These are phyloP conservation scores for Beauveria sp. DNA, from an alignment of 2,329 filamentous ascomycete genomes.

Conservation along the genomic window DNA sequence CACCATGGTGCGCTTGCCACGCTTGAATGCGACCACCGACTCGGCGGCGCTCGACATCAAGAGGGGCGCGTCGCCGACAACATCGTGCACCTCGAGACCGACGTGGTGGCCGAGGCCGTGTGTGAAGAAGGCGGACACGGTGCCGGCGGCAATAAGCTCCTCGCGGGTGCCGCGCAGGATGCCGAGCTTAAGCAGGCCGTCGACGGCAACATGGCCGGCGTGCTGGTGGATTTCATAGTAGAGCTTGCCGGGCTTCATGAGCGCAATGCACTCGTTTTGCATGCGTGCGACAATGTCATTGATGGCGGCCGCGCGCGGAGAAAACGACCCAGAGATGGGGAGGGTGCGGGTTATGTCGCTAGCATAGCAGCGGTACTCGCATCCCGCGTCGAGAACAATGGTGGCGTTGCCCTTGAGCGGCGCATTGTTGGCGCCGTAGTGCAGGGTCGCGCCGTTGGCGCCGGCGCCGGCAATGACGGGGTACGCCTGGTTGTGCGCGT, in stretches of 20 bases:
- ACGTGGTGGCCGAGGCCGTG: slow-evolving; percentile 60
- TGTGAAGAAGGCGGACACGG: slow-evolving; percentile 56
- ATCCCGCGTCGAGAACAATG: slow-evolving; percentile 79
- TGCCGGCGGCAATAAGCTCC: slow-evolving; percentile 45
- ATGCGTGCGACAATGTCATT: slow-evolving; percentile 74
- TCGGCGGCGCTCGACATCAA: slow-evolving; percentile 15
- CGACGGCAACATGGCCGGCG: slow-evolving; percentile 65
- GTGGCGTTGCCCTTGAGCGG: slow-evolving; percentile 62
- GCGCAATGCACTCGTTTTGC: slow-evolving; percentile 66
- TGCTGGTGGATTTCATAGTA: slow-evolving; percentile 67
- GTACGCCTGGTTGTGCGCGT: slow-evolving; percentile 75
- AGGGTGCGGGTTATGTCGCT: slow-evolving; percentile 87
- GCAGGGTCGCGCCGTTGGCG: slow-evolving; percentile 73
- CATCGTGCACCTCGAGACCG: slow-evolving; percentile 58
- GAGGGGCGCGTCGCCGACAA: slow-evolving; percentile 35
- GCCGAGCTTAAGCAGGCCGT: slow-evolving; percentile 63
- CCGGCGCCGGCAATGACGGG: slow-evolving; percentile 82
- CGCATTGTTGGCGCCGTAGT: slow-evolving; percentile 78
- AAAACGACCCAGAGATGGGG: slow-evolving; percentile 64
- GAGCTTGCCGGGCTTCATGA: slow-evolving; percentile 59
- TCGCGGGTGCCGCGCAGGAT: slow-evolving; percentile 59
- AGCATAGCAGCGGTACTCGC: slow-evolving; percentile 79
- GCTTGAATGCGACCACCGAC: slow-evolving; percentile 21
- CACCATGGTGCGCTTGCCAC: slow-evolving; percentile 35
- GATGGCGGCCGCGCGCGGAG: slow-evolving; percentile 60